Evolutionary conservation across 495 filamentous ascomycete genomes (phyloP), one percentile per base, ranked within the genome.

Genomic region (Evansstolkia leycettana): DNA sequence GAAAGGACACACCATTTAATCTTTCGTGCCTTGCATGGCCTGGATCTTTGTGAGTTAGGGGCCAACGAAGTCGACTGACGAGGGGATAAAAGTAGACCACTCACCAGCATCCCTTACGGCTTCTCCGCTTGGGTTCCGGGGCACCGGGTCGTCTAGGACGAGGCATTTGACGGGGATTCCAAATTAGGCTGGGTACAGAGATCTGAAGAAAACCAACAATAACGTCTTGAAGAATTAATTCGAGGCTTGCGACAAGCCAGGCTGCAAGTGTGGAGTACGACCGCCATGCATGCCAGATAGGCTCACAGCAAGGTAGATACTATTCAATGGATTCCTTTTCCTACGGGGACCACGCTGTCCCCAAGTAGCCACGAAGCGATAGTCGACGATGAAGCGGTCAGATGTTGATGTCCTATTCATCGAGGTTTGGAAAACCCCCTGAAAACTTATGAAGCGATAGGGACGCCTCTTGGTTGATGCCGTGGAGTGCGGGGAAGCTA

Each of bases 41-140:
- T 86, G 38, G 10, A 23, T 34, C 18, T 34, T 18, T n/a, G 4
- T 7, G 2, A 3, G 36, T 17, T 17, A 16, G n/a, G n/a, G n/a
- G n/a, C n/a, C n/a, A n/a, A n/a, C n/a, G n/a, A n/a, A 18, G 26
- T 43, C 26, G 43, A 36, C 31, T 24, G 26, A 29, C 24, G 8
- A 44, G 15, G 36, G 32, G 31, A 18, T 3, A 29, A 39, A 24
- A n/a, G 20, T 17, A 26, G 42, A 34, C n/a, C 25, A 67, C 76
- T 64, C 58, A 87, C 84, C 84, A 88, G 59, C 84, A 93, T 42
- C 84, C 84, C 60, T 82, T 86, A 29, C 84, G 72, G 49, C 82
- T 87, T 52, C 84, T 66, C 47, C 71, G 65, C 56, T 80, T 82
- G 8, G 76, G 76, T 58, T 77, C 73, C 31, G 74, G 72, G 36